These are phyloP conservation scores for Penicillium canariense DNA, from an alignment of 495 filamentous ascomycete species.

Conservation along the genomic window DNA sequence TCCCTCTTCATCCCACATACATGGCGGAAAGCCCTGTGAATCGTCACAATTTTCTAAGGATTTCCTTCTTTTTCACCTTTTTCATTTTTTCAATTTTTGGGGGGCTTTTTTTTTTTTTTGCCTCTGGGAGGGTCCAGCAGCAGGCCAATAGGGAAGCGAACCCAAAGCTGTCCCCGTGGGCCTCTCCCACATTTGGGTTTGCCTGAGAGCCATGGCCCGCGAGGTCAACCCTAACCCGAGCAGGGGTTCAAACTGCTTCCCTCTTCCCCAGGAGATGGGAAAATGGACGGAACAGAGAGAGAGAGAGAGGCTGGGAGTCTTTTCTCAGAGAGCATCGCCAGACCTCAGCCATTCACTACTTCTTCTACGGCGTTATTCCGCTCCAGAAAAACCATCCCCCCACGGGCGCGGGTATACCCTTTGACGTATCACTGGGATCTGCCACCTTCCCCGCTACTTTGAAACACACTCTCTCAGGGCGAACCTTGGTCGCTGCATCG, in stretches of 20 bases:
- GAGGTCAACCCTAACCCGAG: no score
- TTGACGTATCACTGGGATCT: conserved; percentile 42
- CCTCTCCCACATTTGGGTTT: conserved; percentile 22
- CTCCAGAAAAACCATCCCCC: conserved; percentile 18
- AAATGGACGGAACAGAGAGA: no score
- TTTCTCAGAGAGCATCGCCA: no score
- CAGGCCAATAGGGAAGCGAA: conserved; percentile 16
- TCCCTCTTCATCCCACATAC: conserved; percentile 9
- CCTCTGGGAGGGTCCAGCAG: conserved; percentile 8
- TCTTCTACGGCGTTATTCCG: background rate
- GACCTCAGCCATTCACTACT: no score
- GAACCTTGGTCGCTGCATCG: conserved; percentile 40
- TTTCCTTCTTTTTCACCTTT: background rate
- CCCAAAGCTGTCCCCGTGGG: conserved; percentile 14
- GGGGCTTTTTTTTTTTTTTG: conserved; percentile 3
- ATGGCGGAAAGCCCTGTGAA: conserved; percentile 21
- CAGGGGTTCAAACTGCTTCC: no score
- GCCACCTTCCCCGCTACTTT: conserved; percentile 38
- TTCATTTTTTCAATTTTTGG: conserved; percentile 4
- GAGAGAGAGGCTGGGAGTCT: no score
- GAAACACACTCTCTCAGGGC: conserved; percentile 33
- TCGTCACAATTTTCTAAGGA: conserved; percentile 11
- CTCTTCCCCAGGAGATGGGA: no score
- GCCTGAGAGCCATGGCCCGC: conserved; percentile 6
- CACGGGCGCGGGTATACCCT: conserved; percentile 36